Evolutionary conservation across 75 land plant species (phyloP).

Genomic region (Adiantum capillusveneris): DNA sequence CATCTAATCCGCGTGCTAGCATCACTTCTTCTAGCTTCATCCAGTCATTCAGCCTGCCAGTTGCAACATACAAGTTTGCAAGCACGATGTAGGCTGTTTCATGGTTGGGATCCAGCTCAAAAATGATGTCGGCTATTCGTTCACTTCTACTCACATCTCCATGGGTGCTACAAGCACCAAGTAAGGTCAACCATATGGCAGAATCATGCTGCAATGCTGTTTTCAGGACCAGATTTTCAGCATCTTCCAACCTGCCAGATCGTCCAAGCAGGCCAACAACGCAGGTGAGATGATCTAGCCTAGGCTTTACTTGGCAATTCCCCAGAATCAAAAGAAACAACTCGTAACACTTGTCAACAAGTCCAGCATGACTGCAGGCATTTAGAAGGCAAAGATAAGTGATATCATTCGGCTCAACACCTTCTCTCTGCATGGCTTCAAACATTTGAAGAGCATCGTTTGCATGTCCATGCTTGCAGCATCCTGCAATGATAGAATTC

Average conservation of each 20-base stretch:
- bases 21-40: too few relatives aligned
- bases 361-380: slow-evolving; percentile 45
- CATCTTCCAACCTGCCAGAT: slow-evolving; percentile 40
- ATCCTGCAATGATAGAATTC: slow-evolving; percentile 40
- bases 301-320: slow-evolving; percentile 14
- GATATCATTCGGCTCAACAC: slow-evolving; percentile 12
- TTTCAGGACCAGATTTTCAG: slow-evolving; percentile 23
- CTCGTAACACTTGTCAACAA: slow-evolving; percentile 37
- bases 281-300: slow-evolving; percentile 30
- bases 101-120: slow-evolving; percentile 39
- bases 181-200: slow-evolving; percentile 31
- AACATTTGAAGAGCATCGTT: slow-evolving; percentile 37
- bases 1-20: too few relatives aligned
- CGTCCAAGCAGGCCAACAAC: slow-evolving; percentile 40
- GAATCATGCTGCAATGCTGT: slow-evolving; percentile 28
- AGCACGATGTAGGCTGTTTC: slow-evolving; percentile 33
- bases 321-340: slow-evolving; percentile 24
- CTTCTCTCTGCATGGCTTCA: slow-evolving; percentile 32
- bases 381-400: slow-evolving; percentile 39
- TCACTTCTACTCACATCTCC: slow-evolving; percentile 12
- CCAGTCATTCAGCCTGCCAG: background rate
- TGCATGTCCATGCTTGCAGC: slow-evolving; percentile 42
- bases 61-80: slow-evolving; percentile 26
- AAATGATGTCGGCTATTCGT: slow-evolving; percentile 25
- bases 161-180: slow-evolving; percentile 27